These are phyloP conservation scores for Mycena latifolia DNA, from an alignment of 768 basidiomycete genomes.

Conservation along the genomic window DNA sequence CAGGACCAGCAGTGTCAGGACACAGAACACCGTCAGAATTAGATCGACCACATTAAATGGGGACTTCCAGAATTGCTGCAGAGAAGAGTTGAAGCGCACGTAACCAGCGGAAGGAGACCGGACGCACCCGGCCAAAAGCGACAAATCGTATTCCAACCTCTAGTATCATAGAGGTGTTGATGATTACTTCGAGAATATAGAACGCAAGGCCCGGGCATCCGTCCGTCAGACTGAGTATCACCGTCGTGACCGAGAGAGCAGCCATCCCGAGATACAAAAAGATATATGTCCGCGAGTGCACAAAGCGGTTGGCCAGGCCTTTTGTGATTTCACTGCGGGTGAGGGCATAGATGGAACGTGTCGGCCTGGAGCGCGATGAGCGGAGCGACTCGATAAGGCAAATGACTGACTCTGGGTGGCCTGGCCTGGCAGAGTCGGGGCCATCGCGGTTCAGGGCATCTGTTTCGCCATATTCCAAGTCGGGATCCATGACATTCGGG, in stretches of 20 bases:
- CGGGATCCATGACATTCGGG: conserved; percentile 44
- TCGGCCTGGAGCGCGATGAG: conserved; percentile 59
- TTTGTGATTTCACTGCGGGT: conserved; percentile 85
- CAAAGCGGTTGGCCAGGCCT: conserved; percentile 91
- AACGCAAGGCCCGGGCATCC: conserved; percentile 92
- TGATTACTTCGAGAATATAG: conserved; percentile 89
- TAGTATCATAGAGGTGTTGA: conserved; percentile 92
- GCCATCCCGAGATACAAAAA: conserved; percentile 93
- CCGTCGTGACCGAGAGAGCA: conserved; percentile 86
- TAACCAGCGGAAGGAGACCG: neutral
- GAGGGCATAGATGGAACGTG: conserved; percentile 88
- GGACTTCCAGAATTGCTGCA: conserved; percentile 97
- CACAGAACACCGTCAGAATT: conserved; percentile 90
- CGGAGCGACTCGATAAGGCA: conserved; percentile 22
- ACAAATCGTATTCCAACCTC: conserved; percentile 94
- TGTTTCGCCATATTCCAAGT: conserved; percentile 45
- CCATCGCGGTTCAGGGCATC: conserved; percentile 50
- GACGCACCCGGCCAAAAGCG: conserved; percentile 90
- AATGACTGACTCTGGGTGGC: conserved; percentile 45
- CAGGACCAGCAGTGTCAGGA: conserved; percentile 88
- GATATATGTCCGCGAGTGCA: conserved; percentile 90
- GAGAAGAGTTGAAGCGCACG: neutral
- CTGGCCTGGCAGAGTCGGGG: conserved; percentile 34
- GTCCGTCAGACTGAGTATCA: conserved; percentile 83
- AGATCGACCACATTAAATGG: conserved; percentile 93